These are phyloP conservation scores for Leishmania tropica DNA, from an alignment of 208 protist genomes.

Conservation along the genomic window DNA sequence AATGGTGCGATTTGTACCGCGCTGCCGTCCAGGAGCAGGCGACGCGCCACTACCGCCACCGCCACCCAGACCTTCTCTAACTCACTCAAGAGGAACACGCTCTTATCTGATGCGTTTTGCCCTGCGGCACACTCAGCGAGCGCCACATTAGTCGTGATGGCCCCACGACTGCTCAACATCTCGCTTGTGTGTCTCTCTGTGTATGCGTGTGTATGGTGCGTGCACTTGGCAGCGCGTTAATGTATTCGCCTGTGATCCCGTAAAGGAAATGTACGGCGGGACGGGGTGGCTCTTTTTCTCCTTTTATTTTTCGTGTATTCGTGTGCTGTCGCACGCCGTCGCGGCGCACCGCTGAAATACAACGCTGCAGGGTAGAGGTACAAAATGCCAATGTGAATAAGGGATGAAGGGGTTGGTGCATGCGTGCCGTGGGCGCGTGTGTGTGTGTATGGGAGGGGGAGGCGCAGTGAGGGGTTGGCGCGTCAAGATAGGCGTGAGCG, in stretches of 20 bases:
- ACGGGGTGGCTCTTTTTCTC: not conserved
- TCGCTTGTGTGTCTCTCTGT: not conserved
- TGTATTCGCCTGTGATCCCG: constrained; percentile 2
- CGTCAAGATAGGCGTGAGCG: not conserved
- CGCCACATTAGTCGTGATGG: constrained; percentile 72
- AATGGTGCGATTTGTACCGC: constrained; percentile 69
- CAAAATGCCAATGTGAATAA: not conserved
- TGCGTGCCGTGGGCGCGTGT: no score
- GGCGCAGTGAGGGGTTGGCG: not conserved
- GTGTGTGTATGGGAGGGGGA: not conserved
- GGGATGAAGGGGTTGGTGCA: not conserved
- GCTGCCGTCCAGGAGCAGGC: constrained; percentile 58
- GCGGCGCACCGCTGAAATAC: not conserved
- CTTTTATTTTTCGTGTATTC: not conserved
- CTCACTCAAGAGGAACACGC: constrained; percentile 85
- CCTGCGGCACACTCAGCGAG: constrained; percentile 85
- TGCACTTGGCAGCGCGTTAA: not conserved
- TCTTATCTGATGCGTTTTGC: constrained; percentile 51
- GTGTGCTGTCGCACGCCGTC: not conserved
- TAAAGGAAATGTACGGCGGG: not conserved
- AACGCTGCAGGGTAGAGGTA: not conserved
- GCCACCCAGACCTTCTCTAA: constrained; percentile 84
- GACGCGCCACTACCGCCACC: constrained; percentile 55
- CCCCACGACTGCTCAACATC: constrained; percentile 78
- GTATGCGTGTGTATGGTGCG: constrained; percentile 4